Evolutionary conservation across 2,329 filamentous ascomycete species (phyloP).

Genomic region (Cladosporium sp.): DNA sequence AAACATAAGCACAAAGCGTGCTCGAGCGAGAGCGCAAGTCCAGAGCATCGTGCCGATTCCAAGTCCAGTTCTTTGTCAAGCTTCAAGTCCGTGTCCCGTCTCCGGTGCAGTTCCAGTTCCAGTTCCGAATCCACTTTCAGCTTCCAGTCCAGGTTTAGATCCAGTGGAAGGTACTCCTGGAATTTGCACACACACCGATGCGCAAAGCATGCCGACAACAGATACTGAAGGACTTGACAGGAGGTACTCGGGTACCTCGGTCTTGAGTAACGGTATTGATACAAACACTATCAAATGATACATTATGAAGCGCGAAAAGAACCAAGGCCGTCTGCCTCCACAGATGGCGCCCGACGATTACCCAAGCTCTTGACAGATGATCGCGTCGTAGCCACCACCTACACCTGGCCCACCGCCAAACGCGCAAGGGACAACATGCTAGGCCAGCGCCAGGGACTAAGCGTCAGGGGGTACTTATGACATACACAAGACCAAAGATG

Average conservation of each 20-base stretch:
- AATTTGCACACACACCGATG: neutral
- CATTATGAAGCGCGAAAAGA: neutral
- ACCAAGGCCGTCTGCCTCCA: neutral
- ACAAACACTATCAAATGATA: conserved; percentile 7
- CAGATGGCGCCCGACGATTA: neutral
- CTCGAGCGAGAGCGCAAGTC: neutral
- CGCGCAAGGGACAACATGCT: neutral
- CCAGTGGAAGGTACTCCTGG: neutral
- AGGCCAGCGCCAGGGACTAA: neutral
- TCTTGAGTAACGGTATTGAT: neutral
- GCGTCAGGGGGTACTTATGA: neutral
- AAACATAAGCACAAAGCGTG: neutral
- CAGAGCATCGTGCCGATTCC: neutral
- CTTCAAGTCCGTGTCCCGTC: neutral
- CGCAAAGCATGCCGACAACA: neutral
- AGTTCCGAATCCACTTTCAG: neutral
- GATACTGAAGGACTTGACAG: neutral
- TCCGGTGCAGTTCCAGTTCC: conserved; percentile 1
- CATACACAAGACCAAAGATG: neutral
- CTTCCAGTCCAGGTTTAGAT: neutral
- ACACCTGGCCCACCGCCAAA: neutral
- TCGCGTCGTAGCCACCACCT: neutral
- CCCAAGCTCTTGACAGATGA: neutral
- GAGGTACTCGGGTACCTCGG: conserved; percentile 20
- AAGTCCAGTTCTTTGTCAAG: neutral